These are phyloP conservation scores for Monilinia fructicola DNA, from an alignment of 2,329 filamentous ascomycete genomes.

Conservation along the genomic window DNA sequence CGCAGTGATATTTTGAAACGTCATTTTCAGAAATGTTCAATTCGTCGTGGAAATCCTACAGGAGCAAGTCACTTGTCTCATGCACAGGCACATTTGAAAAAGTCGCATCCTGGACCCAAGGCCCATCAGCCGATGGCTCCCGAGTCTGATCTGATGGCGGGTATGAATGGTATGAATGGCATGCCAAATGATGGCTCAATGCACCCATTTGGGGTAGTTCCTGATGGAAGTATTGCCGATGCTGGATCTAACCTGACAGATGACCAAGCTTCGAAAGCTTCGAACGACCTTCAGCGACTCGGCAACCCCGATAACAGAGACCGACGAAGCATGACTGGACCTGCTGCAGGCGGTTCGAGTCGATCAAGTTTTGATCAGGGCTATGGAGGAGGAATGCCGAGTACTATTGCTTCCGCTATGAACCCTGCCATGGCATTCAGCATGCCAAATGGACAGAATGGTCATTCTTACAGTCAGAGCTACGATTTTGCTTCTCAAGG, in stretches of 20 bases:
- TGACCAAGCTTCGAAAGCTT: slow-evolving; percentile 54
- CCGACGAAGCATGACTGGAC: slow-evolving; percentile 55
- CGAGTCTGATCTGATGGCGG: slow-evolving; percentile 50
- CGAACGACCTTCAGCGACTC: slow-evolving; percentile 59
- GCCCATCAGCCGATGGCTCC: slow-evolving; percentile 53
- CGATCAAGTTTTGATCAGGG: slow-evolving; percentile 50
- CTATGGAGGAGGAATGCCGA: slow-evolving; percentile 58
- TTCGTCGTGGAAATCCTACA: slow-evolving; percentile 91
- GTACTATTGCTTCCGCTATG: slow-evolving; percentile 61
- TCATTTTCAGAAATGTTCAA: slow-evolving; percentile 98
- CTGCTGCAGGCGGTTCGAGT: slow-evolving; percentile 51
- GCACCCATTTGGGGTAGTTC: slow-evolving; percentile 58
- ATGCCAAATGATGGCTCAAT: slow-evolving; percentile 56
- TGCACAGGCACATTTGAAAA: slow-evolving; percentile 85
- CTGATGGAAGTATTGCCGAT: slow-evolving; percentile 41
- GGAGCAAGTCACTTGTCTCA: slow-evolving; percentile 93
- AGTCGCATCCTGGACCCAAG: slow-evolving; percentile 60
- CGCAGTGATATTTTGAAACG: slow-evolving; percentile 97
- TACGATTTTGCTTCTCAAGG: slow-evolving; percentile 41
- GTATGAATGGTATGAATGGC: slow-evolving; percentile 47
- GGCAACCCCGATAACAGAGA: slow-evolving; percentile 57
- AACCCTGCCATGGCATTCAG: slow-evolving; percentile 62
- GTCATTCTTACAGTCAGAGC: slow-evolving; percentile 44
- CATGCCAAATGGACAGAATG: slow-evolving; percentile 62
- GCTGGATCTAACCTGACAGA: slow-evolving; percentile 50